Percentiles rank a stretch among this genome's conserved stretches.
These are phyloP conservation scores for Lunasporangiospora selenospora DNA, from an alignment of 192 early-diverging fungal genomes.

Conservation along the genomic window DNA sequence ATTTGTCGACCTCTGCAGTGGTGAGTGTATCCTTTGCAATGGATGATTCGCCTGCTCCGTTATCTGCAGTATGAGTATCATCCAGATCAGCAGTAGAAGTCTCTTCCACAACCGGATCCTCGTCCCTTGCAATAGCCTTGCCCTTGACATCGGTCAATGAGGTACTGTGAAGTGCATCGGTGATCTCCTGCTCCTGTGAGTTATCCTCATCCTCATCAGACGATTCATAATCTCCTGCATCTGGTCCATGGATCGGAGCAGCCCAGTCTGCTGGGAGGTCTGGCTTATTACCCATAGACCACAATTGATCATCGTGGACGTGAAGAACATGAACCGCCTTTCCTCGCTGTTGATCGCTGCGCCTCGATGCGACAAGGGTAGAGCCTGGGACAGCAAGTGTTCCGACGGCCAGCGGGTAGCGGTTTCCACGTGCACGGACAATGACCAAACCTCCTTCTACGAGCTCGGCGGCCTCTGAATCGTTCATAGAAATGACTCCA, in stretches of 20 bases:
- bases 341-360: conserved; percentile 60
- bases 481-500: conserved; percentile 61
- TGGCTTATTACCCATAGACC: conserved; percentile 74
- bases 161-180: too few species aligned
- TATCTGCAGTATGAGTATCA: neutral
- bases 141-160: neutral
- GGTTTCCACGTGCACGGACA: conserved; percentile 58
- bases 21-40: conserved; percentile 5
- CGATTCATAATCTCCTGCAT: conserved; percentile 25
- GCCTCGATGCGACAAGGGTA: conserved; percentile 16
- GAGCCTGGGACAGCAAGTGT: conserved; percentile 65
- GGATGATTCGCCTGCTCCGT: too few species aligned
- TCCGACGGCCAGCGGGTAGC: conserved; percentile 74
- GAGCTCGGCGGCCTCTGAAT: conserved; percentile 53
- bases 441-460: conserved; percentile 61
- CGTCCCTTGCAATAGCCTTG: neutral
- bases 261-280: conserved; percentile 59
- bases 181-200: too few species aligned
- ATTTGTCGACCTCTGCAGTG: conserved; percentile 74
- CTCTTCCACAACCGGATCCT: neutral
- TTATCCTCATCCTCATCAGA: conserved; percentile 27
- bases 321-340: conserved; percentile 83
- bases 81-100: neutral
- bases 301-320: conserved; percentile 80
- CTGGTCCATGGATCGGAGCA: neutral